Percentiles rank a stretch among this genome's conserved stretches.
Evolutionary conservation across 1,284 basidiomycete genomes (phyloP).

Genomic region (Pseudozyma sp.): DNA sequence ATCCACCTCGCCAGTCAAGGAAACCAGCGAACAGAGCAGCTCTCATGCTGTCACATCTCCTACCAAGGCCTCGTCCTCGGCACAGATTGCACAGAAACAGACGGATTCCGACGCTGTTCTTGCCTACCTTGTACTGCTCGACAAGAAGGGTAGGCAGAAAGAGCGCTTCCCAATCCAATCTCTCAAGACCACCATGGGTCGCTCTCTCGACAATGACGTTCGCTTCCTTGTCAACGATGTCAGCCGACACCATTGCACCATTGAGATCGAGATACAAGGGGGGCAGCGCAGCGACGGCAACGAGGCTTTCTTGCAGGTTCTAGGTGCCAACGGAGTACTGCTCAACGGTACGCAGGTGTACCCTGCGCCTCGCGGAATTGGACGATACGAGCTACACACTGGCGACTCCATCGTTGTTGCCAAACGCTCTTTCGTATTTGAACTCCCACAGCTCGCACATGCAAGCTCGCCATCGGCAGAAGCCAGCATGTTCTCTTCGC

Average conservation of each 20-base stretch:
- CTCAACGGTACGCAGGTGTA: slow-evolving; percentile 23
- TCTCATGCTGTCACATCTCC: slow-evolving; percentile 14
- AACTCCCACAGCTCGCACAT: slow-evolving; percentile 11
- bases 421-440: slow-evolving; percentile 35
- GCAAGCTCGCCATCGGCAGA: neutral
- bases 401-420: slow-evolving; percentile 36
- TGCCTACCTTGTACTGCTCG: slow-evolving; percentile 36
- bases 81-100: neutral
- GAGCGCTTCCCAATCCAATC: slow-evolving; percentile 40
- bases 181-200: slow-evolving; percentile 42
- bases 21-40: slow-evolving; percentile 1
- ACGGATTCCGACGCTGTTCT: slow-evolving; percentile 16
- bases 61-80: slow-evolving; percentile 13
- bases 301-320: slow-evolving; percentile 36
- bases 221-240: slow-evolving; percentile 40
- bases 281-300: slow-evolving; percentile 6
- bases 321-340: slow-evolving; percentile 40
- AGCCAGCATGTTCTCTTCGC: slow-evolving; percentile 16
- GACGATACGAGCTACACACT: slow-evolving; percentile 36
- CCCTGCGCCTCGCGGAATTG: slow-evolving; percentile 33
- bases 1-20: slow-evolving; percentile 29
- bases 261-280: slow-evolving; percentile 43
- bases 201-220: slow-evolving; percentile 44
- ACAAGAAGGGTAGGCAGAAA: slow-evolving; percentile 46
- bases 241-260: slow-evolving; percentile 48